Base-by-base conservation (phyloP, 441 rosid species). In the Codiaeum variegatum region DNA sequence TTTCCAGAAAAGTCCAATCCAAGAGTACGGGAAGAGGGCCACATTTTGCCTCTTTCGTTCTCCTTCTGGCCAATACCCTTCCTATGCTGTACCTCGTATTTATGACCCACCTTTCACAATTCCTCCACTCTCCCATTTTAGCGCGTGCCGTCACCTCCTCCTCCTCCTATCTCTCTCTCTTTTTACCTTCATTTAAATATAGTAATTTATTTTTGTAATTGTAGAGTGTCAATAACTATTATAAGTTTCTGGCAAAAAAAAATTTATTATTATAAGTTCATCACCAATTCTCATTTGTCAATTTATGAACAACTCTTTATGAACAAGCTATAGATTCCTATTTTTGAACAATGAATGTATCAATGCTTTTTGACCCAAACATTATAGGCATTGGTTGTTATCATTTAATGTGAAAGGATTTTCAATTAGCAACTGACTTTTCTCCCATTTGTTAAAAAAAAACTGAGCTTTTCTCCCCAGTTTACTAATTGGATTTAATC, bases 1-100 rank as follows among this genome's bases (percentile, higher is more conserved):
- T 87, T 94, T 85, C 94, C 90, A 72, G 78, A 90, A 89, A 87
- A 84, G 92, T 88, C 87, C 91, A 90, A 90, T 90, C 96, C 88
- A 90, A 85, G 82, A 83, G 95, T 89, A 90, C 95, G 88, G 93
- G 87, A 85, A 75, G 85, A 75, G 85, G 83, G 63, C 84, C 84
- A 77, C 86, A 74, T 79, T 79, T 76, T 69, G 78, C 89, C 84
- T 81, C 75, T 79, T 86, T 83, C 71, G 84, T 74, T 83, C 85
- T 72, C 71, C 67, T 23, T 8, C 36, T 77, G 21, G 71, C 91
- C 91, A 82, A 78, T 86, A 59, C 70, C 79, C 77, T 82, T 77
- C 75, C 55, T 79, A 62, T 49, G 62, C 75, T 77, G 82, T 79
- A 77, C 87, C 93, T 87, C 90, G 91, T 87, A 86, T 89, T 83